A percentile compares a stretch with the other conserved stretches of the same genome.
Conservation (phyloP, 148 eudicot genomes). For the Cornus florida region DNA sequence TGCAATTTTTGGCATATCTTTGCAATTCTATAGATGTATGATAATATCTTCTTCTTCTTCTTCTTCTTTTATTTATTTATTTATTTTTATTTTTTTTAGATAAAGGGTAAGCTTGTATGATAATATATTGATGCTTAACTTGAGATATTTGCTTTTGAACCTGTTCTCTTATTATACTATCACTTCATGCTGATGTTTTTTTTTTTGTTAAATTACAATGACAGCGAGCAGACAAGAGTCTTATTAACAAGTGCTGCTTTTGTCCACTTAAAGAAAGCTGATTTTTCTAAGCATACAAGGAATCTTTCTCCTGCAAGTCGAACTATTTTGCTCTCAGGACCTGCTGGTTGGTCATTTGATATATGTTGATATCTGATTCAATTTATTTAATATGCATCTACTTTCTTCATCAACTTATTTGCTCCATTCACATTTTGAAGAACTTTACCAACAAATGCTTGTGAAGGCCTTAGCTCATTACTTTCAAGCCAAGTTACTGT, state of each 20-base stretch:
- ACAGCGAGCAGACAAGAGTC: conserved; percentile 89
- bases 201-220: conserved; percentile 9
- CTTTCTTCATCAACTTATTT: conserved; percentile 1
- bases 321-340: conserved; percentile 87
- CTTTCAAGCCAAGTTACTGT: conserved; percentile 78
- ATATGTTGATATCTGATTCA: conserved; percentile 9
- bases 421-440: conserved; percentile 37
- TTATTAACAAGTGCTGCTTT: conserved; percentile 91
- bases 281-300: conserved; percentile 78
- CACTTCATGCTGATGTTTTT: background rate
- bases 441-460: conserved; percentile 94
- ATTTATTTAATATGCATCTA: background rate
- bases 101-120: too few relatives aligned
- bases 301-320: conserved; percentile 93
- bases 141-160: background rate
- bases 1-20: background rate
- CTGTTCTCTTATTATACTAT: background rate
- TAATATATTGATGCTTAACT: background rate
- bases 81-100: too few relatives aligned
- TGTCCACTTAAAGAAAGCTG: conserved; percentile 74
- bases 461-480: conserved; percentile 91
- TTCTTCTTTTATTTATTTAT: too few relatives aligned
- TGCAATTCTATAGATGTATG: background rate
- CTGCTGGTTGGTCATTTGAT: conserved; percentile 67
- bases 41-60: too few relatives aligned